Percentiles rank a stretch among this genome's conserved stretches.
phyloP scores from a whole-genome alignment of 2,329 filamentous ascomycete species.

The Arthrobotrys sinensis region DNA sequence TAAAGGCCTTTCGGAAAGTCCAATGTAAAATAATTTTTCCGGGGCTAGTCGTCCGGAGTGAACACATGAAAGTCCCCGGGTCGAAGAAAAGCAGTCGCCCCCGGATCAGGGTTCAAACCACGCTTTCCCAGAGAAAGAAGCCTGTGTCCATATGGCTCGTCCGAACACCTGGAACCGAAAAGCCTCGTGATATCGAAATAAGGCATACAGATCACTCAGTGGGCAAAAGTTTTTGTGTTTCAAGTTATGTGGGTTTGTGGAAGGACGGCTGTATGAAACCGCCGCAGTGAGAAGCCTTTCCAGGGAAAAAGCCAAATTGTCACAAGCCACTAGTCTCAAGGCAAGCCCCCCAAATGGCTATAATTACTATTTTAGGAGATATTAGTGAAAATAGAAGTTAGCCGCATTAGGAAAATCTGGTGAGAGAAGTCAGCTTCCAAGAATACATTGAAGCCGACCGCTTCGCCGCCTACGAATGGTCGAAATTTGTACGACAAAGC shows the following conservation, averaged over 20 bases:
- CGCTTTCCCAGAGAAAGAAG: slow-evolving; percentile 14
- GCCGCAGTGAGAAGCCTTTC: slow-evolving; percentile 4
- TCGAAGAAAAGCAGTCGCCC: slow-evolving; percentile 28
- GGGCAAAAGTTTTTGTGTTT: slow-evolving; percentile 50
- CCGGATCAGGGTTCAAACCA: slow-evolving; percentile 34
- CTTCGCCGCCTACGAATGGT: slow-evolving; percentile 24
- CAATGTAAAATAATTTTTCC: slow-evolving; percentile 54
- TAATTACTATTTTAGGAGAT: slow-evolving; percentile 47
- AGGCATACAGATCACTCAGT: slow-evolving; percentile 11
- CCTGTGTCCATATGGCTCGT: neutral
- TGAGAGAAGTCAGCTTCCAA: slow-evolving; percentile 17
- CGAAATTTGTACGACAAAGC: slow-evolving; percentile 28
- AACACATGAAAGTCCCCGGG: slow-evolving; percentile 55
- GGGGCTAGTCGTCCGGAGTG: slow-evolving; percentile 28
- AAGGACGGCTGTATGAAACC: slow-evolving; percentile 46
- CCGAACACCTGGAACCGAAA: slow-evolving; percentile 42
- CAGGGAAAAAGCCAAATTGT: slow-evolving; percentile 7
- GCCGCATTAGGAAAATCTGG: slow-evolving; percentile 29
- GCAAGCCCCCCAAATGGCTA: slow-evolving; percentile 19
- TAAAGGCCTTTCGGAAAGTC: slow-evolving; percentile 54
- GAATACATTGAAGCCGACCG: slow-evolving; percentile 17
- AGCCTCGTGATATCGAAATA: slow-evolving; percentile 35
- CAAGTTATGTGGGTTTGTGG: slow-evolving; percentile 51
- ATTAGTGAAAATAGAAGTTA: slow-evolving; percentile 37
- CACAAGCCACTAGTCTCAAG: slow-evolving; percentile 8